Percentiles rank a stretch among this genome's conserved stretches.
phyloP scores from a whole-genome alignment of 75 land plant species.

The Selaginella moellendorffii region DNA sequence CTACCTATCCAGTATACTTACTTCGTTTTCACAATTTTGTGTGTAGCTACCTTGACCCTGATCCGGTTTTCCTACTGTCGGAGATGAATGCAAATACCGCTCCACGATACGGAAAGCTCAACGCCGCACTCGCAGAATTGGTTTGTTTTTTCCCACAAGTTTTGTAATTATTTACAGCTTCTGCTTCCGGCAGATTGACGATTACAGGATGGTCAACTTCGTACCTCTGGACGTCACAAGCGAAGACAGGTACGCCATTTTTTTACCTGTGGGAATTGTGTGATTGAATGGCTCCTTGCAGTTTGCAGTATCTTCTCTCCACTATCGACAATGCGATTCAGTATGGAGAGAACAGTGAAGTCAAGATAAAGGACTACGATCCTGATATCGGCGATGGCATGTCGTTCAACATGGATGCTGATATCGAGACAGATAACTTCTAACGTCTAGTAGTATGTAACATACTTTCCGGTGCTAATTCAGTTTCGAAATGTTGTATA shows the following conservation, averaged over 20 bases:
- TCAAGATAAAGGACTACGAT: too few species aligned
- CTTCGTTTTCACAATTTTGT: slow-evolving; percentile 12
- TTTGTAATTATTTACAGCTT: background rate
- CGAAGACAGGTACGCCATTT: slow-evolving; percentile 92
- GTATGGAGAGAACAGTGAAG: too few species aligned
- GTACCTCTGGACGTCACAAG: slow-evolving; percentile 83
- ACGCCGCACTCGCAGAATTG: slow-evolving; percentile 74
- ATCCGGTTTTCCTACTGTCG: slow-evolving; percentile 42
- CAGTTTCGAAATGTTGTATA: too few species aligned
- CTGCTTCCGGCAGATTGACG: slow-evolving; percentile 51
- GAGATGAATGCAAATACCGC: slow-evolving; percentile 78
- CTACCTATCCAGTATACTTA: background rate
- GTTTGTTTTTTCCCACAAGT: slow-evolving; percentile 20
- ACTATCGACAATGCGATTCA: too few species aligned
- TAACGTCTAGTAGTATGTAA: too few species aligned
- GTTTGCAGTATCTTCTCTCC: too few species aligned
- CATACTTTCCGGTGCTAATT: too few species aligned
- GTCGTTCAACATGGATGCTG: too few species aligned
- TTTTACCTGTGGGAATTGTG: too few species aligned
- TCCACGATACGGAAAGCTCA: slow-evolving; percentile 66
- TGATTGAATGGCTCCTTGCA: too few species aligned
- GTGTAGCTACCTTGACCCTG: slow-evolving; percentile 75
- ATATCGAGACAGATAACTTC: too few species aligned
- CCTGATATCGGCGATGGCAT: too few species aligned
- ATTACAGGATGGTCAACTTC: slow-evolving; percentile 90